These are phyloP conservation scores for Lepiota brunneoincarnata DNA, from an alignment of 768 basidiomycete species.

Conservation along the genomic window DNA sequence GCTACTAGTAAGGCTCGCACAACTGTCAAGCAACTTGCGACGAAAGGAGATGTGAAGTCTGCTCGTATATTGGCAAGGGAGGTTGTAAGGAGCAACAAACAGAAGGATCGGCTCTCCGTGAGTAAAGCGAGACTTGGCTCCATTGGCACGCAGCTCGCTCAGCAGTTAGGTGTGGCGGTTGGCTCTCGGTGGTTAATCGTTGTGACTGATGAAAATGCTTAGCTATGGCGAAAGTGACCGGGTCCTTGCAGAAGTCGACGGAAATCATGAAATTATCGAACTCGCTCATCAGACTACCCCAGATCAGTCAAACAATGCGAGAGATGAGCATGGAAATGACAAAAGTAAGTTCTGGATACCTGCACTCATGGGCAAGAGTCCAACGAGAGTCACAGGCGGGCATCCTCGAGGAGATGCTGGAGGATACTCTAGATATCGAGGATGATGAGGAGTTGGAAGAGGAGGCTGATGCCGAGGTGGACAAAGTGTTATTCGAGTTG, in stretches of 20 bases:
- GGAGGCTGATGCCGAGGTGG: slow-evolving; percentile 96
- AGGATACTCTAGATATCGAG: slow-evolving; percentile 87
- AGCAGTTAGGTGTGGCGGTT: slow-evolving; percentile 81
- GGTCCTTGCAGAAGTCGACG: slow-evolving; percentile 95
- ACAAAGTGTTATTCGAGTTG: slow-evolving; percentile 92
- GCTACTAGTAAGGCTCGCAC: slow-evolving; percentile 79
- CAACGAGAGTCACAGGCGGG: slow-evolving; percentile 64
- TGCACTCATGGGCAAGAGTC: background rate
- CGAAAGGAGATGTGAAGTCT: slow-evolving; percentile 89
- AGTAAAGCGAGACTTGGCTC: slow-evolving; percentile 92
- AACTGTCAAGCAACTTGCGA: slow-evolving; percentile 85
- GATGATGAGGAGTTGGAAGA: slow-evolving; percentile 95
- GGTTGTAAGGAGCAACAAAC: slow-evolving; percentile 92
- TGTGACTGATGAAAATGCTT: slow-evolving; percentile 4
- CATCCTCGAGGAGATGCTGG: slow-evolving; percentile 97
- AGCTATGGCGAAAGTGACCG: slow-evolving; percentile 98
- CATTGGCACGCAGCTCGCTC: slow-evolving; percentile 83
- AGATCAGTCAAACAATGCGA: slow-evolving; percentile 89
- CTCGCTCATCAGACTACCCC: slow-evolving; percentile 84
- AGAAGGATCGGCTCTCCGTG: slow-evolving; percentile 88
- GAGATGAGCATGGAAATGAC: slow-evolving; percentile 99
- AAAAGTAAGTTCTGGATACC: slow-evolving; percentile 54
- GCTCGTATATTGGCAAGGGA: slow-evolving; percentile 91
- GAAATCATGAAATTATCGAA: slow-evolving; percentile 99
- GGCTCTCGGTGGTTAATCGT: background rate